Percentiles rank a stretch among this genome's conserved stretches.
phyloP scores from a whole-genome alignment of 441 rosid genomes.

The Jatropha multifida region DNA sequence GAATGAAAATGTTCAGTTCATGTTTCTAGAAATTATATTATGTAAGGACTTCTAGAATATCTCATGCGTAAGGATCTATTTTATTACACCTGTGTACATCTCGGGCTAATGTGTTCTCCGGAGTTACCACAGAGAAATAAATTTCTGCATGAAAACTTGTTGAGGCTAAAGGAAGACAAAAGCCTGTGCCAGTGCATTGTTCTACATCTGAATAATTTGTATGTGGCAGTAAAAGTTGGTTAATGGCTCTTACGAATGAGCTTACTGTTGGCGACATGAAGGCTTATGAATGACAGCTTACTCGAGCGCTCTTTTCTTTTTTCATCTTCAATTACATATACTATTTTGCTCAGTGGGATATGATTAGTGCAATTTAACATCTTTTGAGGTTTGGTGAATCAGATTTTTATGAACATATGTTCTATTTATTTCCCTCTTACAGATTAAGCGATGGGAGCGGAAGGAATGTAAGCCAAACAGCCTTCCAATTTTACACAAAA shows the following conservation, averaged over 20 bases:
- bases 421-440: slow-evolving; percentile 23
- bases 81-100: background rate
- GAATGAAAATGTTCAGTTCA: background rate
- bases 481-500: slow-evolving; percentile 80
- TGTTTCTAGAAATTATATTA: background rate
- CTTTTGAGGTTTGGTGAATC: background rate
- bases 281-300: background rate
- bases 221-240: too few species aligned
- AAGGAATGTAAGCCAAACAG: slow-evolving; percentile 89
- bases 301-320: background rate
- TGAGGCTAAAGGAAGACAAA: slow-evolving; percentile 1
- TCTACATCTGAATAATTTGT: too few species aligned
- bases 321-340: background rate
- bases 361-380: background rate
- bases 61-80: background rate
- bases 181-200: background rate
- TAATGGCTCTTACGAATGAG: too few species aligned
- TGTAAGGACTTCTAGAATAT: background rate
- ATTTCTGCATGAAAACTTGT: background rate
- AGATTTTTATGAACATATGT: background rate
- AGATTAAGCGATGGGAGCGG: slow-evolving; percentile 92
- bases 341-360: background rate
- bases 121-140: background rate
- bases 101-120: background rate
- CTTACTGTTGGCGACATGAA: background rate